Evolutionary conservation across 768 basidiomycete species (phyloP), one percentile per base, ranked within the genome.

Genomic region (Leucosporidium scottii): DNA sequence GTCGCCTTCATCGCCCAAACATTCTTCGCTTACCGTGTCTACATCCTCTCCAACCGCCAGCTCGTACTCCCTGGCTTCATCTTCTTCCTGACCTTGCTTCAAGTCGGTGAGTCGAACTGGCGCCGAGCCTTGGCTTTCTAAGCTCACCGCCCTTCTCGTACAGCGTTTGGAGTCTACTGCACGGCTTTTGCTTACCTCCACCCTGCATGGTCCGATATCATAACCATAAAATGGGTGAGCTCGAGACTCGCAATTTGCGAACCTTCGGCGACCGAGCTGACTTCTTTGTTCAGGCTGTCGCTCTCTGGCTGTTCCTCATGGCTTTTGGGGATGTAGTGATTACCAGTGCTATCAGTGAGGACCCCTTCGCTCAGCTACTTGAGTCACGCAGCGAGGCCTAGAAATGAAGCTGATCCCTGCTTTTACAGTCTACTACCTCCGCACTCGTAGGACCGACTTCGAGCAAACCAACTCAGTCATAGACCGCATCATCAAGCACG

Each of bases 241-340:
- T 44, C 39, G 15, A 3, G 8, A 15, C 39, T 44, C 39, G 39
- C 8, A 8, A 13, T 34, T 4, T 5, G 34, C 34, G 13, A 15
- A 10, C 15, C 39, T 10, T 15, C 15, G 39, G 15, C 10, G 39
- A 44, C 39, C 39, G 13, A 44, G 39, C 39, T 44, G 39, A 44
- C 39, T 44, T 15, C 8, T 6, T 44, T 44, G 8, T 44, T 6
- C 39, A 51, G 23, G 50, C 50, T 27, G 50, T 51, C n/a, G 50
- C 50, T 23, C 25, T 27, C 50, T 56, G 55, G 55, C 55, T 56
- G n/a, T 56, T 31, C 28, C 28, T 56, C 10, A 56, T 56, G 55
- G 55, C 55, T 4, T 27, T 20, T 7, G 55, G 51, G 12, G 51
- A 53, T 21, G 15, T 53, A 4, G 27, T 53, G 28, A 20, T 30